Evolutionary conservation across 495 filamentous ascomycete genomes (phyloP), one percentile per base, ranked within the genome.

Genomic region (Penicillium cataractarum): DNA sequence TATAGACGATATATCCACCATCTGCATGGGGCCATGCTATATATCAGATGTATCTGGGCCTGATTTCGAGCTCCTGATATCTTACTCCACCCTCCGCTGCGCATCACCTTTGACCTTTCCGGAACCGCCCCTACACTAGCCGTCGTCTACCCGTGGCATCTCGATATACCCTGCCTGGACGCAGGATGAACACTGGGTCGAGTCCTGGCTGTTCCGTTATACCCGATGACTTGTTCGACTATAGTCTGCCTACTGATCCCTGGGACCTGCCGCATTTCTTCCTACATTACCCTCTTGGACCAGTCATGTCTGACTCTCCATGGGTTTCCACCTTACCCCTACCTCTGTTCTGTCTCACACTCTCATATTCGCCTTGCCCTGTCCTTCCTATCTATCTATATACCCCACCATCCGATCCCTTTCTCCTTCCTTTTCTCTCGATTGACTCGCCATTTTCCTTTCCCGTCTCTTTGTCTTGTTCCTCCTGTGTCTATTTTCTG

Each of bases 1-100:
- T 93, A 77, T 92, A 84, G 88, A 57, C n/a, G 32, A 42, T 5
- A 50, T 13, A 1, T 29, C 13, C 9, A n/a, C 7, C 13, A 5
- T 29, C 46, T 29, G 2, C 7, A 4, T 2, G 46, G 22, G 12
- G 9, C 3, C 33, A 37, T 27, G 46, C 4, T 24, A 7, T 6
- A 50, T 15, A 29, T 26, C 5, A 22, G 33, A 12, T n/a, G 33
- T 44, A 40, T 39, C 24, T 7, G 2, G 17, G 27, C 6, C 27
- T 24, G 37, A 57, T 29, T 27, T 15, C 15, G 50, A 53, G 22
- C 21, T 26, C 5, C 24, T 26, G 26, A 17, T 15, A 6, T 29
- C 15, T 29, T n/a, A 4, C 26, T 50, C 13, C 12, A 50, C 10
- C 8, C 26, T 50, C 24, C 24, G 22, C 26, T 29, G 46, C 46